Conservation (phyloP, 139 green algal species). For the Chlorella sorokiniana region DNA sequence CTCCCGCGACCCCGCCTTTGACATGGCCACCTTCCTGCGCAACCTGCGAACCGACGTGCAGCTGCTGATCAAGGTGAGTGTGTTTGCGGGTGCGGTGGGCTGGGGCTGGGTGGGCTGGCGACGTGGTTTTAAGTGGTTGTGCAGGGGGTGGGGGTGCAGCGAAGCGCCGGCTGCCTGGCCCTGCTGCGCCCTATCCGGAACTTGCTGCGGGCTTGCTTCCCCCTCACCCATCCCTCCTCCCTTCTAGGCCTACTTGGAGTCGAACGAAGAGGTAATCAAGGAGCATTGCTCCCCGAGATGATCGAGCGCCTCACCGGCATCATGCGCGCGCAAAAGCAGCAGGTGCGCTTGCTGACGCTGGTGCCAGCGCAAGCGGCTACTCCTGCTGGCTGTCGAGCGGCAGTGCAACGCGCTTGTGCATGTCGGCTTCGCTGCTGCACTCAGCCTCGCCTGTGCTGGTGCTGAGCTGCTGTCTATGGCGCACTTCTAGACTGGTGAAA, state of each 20-base stretch:
- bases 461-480: too few relatives aligned
- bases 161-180: neutral
- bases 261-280: conserved; percentile 62
- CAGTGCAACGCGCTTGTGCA: too few relatives aligned
- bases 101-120: neutral
- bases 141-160: neutral
- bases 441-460: too few relatives aligned
- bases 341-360: neutral
- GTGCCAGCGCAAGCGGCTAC: neutral
- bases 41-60: conserved; percentile 65
- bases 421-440: too few relatives aligned
- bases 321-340: conserved; percentile 57
- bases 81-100: neutral
- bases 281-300: conserved; percentile 85
- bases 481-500: too few relatives aligned
- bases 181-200: too few relatives aligned
- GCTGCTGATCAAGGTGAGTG: conserved; percentile 52
- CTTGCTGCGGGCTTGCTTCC: neutral
- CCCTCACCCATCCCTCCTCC: neutral
- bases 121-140: neutral
- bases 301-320: conserved; percentile 83
- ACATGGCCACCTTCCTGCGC: conserved; percentile 84
- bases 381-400: neutral
- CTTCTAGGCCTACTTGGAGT: conserved; percentile 62
- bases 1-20: conserved; percentile 80